Base-by-base conservation (phyloP, 2,329 filamentous ascomycete species). In the Claviceps sp. region DNA sequence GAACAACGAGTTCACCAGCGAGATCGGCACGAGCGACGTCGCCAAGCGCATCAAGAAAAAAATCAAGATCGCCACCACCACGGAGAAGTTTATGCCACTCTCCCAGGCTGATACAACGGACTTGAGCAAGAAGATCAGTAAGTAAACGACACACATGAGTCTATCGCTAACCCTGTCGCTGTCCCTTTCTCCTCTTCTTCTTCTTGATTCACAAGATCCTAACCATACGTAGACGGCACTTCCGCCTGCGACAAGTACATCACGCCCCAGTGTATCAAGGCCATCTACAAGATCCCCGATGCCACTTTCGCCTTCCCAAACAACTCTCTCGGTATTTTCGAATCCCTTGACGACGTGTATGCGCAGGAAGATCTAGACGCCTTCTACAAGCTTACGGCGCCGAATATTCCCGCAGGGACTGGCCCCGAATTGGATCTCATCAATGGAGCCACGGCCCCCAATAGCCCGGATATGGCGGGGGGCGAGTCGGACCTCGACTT, bases 401-500 rank as follows among this genome's bases (percentile, higher is more conserved):
- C 67, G 1, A 63, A 66, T 24, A 68, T 73, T 38, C 60, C 59
- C 19, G 65, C 68, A 1, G 73, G 70, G 8, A 69, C 65, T 6
- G 66, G 68, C n/a, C 76, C 76, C 0, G 68, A 60, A 2, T 59
- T 74, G 2, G 63, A 70, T 39, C 63, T 68, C n/a, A 73, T 78
- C 49, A 71, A 77, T 55, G 71, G 71, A 41, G 73, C 67, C 5
- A 64, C 64, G 13, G 66, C 73, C 13, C 73, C 75, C 52, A 72
- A 64, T 22, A 62, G 57, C 2, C 56, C 54, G 14, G 56, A 54
- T 13, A 30, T 55, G 7, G 60, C 60, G 14, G 62, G 62, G 22
- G 71, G 70, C 45, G 78, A 81, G 64, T 74, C 74, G 1, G 64
- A 74, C 41, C 68, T 81, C 13, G 78, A 81, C 57, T 67, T 81